A percentile compares a stretch with the other conserved stretches of the same genome.
These are phyloP conservation scores for Corymbia calophylla DNA, from an alignment of 441 rosid genomes.

Conservation along the genomic window DNA sequence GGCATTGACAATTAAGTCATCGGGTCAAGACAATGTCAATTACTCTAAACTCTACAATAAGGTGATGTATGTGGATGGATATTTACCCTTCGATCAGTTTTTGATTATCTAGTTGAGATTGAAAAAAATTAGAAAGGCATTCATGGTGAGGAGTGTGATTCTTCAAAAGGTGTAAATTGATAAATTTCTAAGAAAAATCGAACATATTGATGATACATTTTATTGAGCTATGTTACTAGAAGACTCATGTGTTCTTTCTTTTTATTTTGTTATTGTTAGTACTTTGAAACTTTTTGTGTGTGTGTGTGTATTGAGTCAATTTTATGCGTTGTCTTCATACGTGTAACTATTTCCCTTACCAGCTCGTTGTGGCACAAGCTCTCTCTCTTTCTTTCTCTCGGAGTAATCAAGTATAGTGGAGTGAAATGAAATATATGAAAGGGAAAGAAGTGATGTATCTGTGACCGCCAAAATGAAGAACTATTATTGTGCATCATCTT, in stretches of 20 bases:
- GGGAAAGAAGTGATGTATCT: neutral
- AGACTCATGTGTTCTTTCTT: neutral
- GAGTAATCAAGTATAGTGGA: neutral
- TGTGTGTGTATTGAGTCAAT: neutral
- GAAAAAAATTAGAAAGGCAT: neutral
- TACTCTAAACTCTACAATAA: neutral
- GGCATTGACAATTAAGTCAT: neutral
- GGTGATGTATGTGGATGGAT: neutral
- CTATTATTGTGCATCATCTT: neutral
- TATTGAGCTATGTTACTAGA: neutral
- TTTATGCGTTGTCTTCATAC: neutral
- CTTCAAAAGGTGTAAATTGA: neutral
- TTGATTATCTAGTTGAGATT: neutral
- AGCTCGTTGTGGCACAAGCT: neutral
- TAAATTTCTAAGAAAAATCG: neutral
- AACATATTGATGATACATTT: neutral
- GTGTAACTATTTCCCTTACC: neutral
- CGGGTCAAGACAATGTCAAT: neutral
- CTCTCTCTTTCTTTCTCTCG: neutral
- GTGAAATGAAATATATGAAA: neutral
- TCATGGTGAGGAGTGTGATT: neutral
- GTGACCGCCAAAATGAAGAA: neutral
- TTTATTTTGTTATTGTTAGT: neutral
- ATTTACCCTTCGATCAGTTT: fast-evolving
- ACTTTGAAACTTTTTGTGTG: neutral